phyloP scores from a whole-genome alignment of 345 rosid species.

The Eucalyptus lansdowneana region DNA sequence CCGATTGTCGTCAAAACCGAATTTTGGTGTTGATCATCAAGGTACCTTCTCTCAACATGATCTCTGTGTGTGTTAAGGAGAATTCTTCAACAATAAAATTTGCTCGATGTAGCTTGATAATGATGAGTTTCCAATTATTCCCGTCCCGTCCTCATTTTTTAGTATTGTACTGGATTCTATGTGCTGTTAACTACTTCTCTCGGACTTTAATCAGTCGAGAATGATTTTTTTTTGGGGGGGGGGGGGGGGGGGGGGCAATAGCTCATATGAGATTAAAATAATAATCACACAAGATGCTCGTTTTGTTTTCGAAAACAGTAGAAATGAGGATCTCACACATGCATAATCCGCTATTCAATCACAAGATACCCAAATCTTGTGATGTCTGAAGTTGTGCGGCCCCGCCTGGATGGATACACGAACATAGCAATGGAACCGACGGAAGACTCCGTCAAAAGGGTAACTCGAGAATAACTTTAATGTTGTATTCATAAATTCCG shows the following conservation, averaged over 20 bases:
- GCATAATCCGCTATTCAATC: no score
- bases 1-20: slow-evolving; percentile 90
- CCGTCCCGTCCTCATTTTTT: not conserved
- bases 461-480: slow-evolving; percentile 78
- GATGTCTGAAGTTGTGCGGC: not conserved
- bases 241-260: no score
- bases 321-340: no score
- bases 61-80: not conserved
- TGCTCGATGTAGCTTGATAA: no score
- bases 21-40: slow-evolving; percentile 26
- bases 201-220: fast-evolving
- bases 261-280: no score
- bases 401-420: slow-evolving; percentile 92
- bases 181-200: not conserved
- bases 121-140: not conserved
- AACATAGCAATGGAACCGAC: slow-evolving; percentile 94
- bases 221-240: no score
- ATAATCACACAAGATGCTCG: no score
- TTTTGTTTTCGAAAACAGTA: no score
- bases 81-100: not conserved
- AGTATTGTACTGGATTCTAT: no score
- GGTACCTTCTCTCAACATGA: slow-evolving; percentile 14
- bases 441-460: slow-evolving; percentile 76
- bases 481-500: no score
- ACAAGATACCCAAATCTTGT: no score